Base-by-base conservation (phyloP, 257 asterid genomes). In the Solanum chilense region DNA sequence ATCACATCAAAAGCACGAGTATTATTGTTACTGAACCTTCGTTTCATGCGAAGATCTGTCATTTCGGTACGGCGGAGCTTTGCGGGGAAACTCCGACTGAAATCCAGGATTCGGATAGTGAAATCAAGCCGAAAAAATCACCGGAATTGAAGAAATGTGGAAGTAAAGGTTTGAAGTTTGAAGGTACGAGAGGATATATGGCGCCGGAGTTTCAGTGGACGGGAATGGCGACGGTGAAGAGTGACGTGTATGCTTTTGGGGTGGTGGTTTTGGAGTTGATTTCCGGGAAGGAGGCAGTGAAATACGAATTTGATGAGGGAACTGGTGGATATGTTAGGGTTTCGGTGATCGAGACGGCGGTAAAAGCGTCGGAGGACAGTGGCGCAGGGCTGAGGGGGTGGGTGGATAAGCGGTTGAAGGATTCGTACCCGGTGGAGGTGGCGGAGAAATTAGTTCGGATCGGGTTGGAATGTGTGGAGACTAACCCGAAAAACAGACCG, bases 381-480 rank as follows among this genome's bases (percentile, higher is more conserved):
- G 87, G 94, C 5, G 25, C 11, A 83, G 93, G 91, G 87, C 90
- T 95, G 94, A 88, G 99, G 94, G 85, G 92, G 87, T 97, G 99
- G 99, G 94, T 95, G 82, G 99, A 97, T 76, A 89, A 75, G 92
- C 91, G 99, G 92, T 45, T 97, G 91, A 93, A 76, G 92, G 99
- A 97, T 74, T 97, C 99, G n/a, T 97, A 93, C n/a, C 99, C 99
- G 73, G 98, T 97, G 86, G 98, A 96, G 6, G 98, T 87, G 87
- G 99, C 92, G 86, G 98, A 88, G 90, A 95, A 91, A 81, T 52
- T 96, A 89, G 87, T 93, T 77, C 93, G 94, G 29, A 91, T 96
- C 42, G 99, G 96, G 78, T 64, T 97, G 91, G 96, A 97, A 16
- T 95, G 99, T 85, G 96, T 96, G 70, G 93, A 88, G 87, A 97